Conservation (phyloP, 2,329 filamentous ascomycete species). For the Cylindrodendrum hubeiense region DNA sequence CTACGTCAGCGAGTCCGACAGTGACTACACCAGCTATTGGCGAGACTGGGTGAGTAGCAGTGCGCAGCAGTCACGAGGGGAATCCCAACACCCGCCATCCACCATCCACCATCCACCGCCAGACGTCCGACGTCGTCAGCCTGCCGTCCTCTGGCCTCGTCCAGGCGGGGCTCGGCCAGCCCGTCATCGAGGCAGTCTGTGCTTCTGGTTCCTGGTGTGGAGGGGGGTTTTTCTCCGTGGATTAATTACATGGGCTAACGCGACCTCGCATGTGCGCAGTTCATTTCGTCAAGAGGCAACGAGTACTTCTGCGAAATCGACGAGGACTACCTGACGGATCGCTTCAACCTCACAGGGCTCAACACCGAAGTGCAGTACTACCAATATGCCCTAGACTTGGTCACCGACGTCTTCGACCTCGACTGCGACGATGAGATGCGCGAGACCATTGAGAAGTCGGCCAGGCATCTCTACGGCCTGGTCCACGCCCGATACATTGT, state of each 20-base stretch:
- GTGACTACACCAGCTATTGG: conserved; percentile 99
- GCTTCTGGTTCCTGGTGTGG: conserved; percentile 1
- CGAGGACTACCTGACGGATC: conserved; percentile 97
- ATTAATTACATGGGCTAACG: conserved; percentile 26
- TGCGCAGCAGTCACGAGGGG: not conserved
- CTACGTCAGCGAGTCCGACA: conserved; percentile 97
- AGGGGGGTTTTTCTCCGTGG: conserved; percentile 8
- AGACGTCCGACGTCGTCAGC: not conserved
- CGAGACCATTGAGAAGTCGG: conserved; percentile 97
- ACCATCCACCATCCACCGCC: not conserved
- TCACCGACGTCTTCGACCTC: conserved; percentile 98
- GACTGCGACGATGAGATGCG: conserved; percentile 99
- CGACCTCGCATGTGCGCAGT: conserved; percentile 65
- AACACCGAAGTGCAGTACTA: conserved; percentile 99
- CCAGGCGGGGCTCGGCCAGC: conserved; percentile 24
- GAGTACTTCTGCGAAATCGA: conserved; percentile 99
- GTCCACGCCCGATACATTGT: conserved; percentile 98
- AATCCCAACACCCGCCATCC: not conserved
- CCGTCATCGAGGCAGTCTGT: not conserved
- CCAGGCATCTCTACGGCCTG: conserved; percentile 92
- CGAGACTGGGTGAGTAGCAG: conserved; percentile 89
- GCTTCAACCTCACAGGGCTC: conserved; percentile 96
- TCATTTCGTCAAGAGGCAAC: conserved; percentile 96
- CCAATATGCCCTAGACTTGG: conserved; percentile 96
- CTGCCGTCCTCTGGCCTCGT: conserved; percentile 1